A percentile compares a stretch with the other conserved stretches of the same genome.
phyloP scores from a whole-genome alignment of 345 rosid species.

The Camelina neglecta region DNA sequence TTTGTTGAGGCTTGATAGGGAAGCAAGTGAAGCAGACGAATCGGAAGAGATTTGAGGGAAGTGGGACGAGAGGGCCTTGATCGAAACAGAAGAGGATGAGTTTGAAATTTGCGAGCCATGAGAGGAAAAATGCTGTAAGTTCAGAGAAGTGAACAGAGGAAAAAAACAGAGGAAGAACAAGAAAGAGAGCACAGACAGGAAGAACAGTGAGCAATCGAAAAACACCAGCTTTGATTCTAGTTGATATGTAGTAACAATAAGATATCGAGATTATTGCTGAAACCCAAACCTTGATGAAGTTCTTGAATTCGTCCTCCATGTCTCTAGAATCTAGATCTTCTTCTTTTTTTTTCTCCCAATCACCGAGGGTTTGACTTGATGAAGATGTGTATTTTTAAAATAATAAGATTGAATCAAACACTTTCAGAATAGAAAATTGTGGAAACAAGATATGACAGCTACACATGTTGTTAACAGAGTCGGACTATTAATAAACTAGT shows the following conservation, averaged over 20 bases:
- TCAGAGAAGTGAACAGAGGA: conserved; percentile 32
- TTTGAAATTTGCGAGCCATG: conserved; percentile 54
- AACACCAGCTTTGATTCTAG: conserved; percentile 40
- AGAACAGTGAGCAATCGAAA: conserved; percentile 45
- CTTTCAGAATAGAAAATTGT: neutral
- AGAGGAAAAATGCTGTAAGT: conserved; percentile 28
- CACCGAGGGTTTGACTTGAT: conserved; percentile 12
- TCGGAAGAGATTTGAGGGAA: conserved; percentile 2
- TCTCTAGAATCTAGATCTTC: conserved; percentile 28
- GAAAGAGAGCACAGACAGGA: conserved; percentile 47
- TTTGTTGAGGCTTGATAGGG: conserved; percentile 48
- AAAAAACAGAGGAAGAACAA: conserved; percentile 39
- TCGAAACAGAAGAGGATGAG: conserved; percentile 50
- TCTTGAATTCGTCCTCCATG: conserved; percentile 42
- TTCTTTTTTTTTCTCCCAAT: neutral
- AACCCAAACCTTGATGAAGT: conserved; percentile 25
- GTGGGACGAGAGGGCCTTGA: conserved; percentile 41
- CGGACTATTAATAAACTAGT: neutral
- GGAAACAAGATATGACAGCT: neutral
- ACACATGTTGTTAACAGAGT: neutral
- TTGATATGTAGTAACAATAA: conserved; percentile 44
- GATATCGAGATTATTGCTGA: conserved; percentile 31
- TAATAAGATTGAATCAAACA: neutral
- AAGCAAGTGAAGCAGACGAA: conserved; percentile 46
- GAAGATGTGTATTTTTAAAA: neutral